These are phyloP conservation scores for Monosporascus sp. DNA, from an alignment of 2,329 filamentous ascomycete species.

Conservation along the genomic window DNA sequence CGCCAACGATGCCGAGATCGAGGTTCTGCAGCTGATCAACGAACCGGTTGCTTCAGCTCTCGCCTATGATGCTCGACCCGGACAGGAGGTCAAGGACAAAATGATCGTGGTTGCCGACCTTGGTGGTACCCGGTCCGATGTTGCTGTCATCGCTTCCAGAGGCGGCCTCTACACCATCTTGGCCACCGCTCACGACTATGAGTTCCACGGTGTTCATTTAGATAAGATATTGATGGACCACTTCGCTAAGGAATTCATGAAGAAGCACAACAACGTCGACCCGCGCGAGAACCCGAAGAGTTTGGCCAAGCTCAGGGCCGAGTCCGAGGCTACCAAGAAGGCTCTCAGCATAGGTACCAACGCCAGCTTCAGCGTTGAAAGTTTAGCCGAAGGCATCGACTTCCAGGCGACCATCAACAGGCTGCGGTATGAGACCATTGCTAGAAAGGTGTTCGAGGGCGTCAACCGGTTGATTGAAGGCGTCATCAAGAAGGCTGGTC, in stretches of 20 bases:
- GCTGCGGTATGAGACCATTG: constrained; percentile 85
- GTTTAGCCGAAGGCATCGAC: constrained; percentile 81
- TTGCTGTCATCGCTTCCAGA: constrained; percentile 83
- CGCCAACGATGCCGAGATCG: constrained; percentile 74
- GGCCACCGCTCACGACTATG: constrained; percentile 91
- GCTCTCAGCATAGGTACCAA: constrained; percentile 82
- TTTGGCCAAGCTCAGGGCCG: constrained; percentile 86
- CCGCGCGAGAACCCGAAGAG: constrained; percentile 75
- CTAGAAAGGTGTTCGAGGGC: constrained; percentile 78
- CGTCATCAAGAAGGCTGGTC: constrained; percentile 82
- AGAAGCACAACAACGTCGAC: constrained; percentile 83
- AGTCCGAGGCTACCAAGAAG: constrained; percentile 89
- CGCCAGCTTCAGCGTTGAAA: constrained; percentile 90
- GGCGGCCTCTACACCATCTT: constrained; percentile 96
- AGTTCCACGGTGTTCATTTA: constrained; percentile 78
- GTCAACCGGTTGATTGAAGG: constrained; percentile 82
- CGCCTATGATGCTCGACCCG: constrained; percentile 83
- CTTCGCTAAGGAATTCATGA: constrained; percentile 97
- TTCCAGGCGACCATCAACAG: constrained; percentile 91
- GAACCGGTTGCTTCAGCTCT: constrained; percentile 87
- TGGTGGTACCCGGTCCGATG: constrained; percentile 87
- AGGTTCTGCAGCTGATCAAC: constrained; percentile 87
- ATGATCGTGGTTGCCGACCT: constrained; percentile 86
- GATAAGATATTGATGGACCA: constrained; percentile 92
- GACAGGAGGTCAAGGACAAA: constrained; percentile 75